Evolutionary conservation across 78 protist species (phyloP).

Genomic region (Chrysochromulina tobinii): DNA sequence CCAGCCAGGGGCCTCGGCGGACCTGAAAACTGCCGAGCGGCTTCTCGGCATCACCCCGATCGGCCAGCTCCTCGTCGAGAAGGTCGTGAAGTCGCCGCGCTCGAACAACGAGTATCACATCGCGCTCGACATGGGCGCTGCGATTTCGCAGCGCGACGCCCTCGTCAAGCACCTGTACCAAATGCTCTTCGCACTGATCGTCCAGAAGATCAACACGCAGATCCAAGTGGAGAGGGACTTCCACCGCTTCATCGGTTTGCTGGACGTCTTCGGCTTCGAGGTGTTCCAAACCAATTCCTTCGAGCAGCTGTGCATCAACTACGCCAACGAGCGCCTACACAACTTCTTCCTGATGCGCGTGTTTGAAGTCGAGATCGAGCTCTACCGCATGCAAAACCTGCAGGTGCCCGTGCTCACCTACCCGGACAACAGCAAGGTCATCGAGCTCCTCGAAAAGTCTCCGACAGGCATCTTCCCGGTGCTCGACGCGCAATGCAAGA

Average conservation of each 20-base stretch:
- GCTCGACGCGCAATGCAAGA: constrained; percentile 71
- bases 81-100: no score
- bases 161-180: background rate
- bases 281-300: constrained; percentile 41
- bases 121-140: background rate
- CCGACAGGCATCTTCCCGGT: constrained; percentile 85
- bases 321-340: constrained; percentile 86
- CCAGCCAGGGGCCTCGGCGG: background rate
- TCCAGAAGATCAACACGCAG: no score
- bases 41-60: background rate
- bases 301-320: constrained; percentile 63
- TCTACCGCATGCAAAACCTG: no score
- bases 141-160: background rate
- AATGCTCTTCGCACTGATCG: background rate
- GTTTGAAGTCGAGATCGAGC: constrained; percentile 50
- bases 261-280: constrained; percentile 97
- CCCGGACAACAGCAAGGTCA: background rate
- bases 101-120: no score
- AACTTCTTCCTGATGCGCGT: constrained; percentile 62
- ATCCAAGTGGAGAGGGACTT: no score
- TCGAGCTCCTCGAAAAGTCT: background rate
- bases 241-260: constrained; percentile 64
- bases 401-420: no score
- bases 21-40: background rate
- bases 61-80: no score